Conservation (phyloP, 306 rosid genomes). For the Ziziphus jujuba region DNA sequence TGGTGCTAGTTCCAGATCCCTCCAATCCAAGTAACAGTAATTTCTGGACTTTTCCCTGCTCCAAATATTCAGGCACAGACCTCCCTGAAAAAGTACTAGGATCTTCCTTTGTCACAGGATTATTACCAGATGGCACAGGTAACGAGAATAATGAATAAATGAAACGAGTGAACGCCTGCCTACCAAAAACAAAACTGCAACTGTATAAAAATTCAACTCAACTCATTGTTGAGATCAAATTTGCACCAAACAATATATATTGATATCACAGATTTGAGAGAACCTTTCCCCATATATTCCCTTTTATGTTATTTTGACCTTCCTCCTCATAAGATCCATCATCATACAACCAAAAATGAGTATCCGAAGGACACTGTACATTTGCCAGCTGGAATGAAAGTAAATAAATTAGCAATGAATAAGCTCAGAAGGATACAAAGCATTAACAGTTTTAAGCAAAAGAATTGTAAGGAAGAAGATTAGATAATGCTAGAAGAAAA, state of each 20-base stretch:
- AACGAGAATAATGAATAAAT: slow-evolving; percentile 77
- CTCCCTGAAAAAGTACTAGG: slow-evolving; percentile 50
- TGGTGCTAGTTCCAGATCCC: slow-evolving; percentile 87
- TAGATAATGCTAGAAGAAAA: too few relatives aligned
- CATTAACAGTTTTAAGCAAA: not conserved
- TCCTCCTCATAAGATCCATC: slow-evolving; percentile 96
- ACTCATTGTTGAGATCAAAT: slow-evolving; percentile 24
- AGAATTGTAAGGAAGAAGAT: not conserved
- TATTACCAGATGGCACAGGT: slow-evolving; percentile 71
- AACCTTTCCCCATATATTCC: slow-evolving; percentile 98
- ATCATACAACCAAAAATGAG: slow-evolving; percentile 95
- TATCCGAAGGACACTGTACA: slow-evolving; percentile 89
- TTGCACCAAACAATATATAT: slow-evolving; percentile 29
- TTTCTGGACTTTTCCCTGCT: slow-evolving; percentile 75
- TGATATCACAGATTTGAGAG: slow-evolving; percentile 58
- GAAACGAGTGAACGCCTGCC: slow-evolving; percentile 95
- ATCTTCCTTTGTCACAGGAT: slow-evolving; percentile 58
- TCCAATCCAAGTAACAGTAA: slow-evolving; percentile 84
- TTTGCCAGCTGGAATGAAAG: slow-evolving; percentile 70
- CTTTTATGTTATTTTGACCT: slow-evolving; percentile 94
- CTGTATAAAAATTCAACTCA: slow-evolving; percentile 51
- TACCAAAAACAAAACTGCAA: slow-evolving; percentile 73
- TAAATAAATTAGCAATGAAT: slow-evolving; percentile 5
- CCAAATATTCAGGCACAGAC: slow-evolving; percentile 74
- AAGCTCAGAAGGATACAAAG: slow-evolving; percentile 1